Conservation (phyloP, 2,329 filamentous ascomycete genomes). For the Ascochyta pisi region DNA sequence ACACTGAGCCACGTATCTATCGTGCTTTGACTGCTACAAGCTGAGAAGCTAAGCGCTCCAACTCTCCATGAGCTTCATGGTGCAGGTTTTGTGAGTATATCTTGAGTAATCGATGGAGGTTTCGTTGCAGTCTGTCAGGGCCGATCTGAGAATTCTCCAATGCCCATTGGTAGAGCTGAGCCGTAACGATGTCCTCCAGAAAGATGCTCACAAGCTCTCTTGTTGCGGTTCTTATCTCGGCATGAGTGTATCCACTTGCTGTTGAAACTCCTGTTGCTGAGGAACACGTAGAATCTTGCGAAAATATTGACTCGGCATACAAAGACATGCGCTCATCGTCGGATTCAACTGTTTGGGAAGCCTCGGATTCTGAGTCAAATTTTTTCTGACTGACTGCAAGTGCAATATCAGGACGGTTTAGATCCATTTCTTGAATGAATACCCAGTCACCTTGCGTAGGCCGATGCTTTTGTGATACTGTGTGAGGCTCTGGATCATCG, state of each 20-base stretch:
- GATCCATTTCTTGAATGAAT: conserved; percentile 69
- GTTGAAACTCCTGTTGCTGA: background rate
- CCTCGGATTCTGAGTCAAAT: conserved; percentile 53
- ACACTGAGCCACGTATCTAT: background rate
- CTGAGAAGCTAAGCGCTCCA: background rate
- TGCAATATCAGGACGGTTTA: conserved; percentile 71
- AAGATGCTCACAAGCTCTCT: background rate
- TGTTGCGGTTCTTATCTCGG: background rate
- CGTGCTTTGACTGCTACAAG: background rate
- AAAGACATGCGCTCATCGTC: conserved; percentile 43
- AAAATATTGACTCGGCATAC: no score
- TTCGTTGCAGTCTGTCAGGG: background rate
- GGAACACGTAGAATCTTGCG: background rate
- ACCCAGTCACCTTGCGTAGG: conserved; percentile 70
- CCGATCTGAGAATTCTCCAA: background rate
- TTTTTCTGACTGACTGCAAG: conserved; percentile 61
- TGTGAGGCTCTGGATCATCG: no score
- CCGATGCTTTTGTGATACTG: conserved; percentile 57
- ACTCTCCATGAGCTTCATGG: background rate
- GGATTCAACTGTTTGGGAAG: conserved; percentile 49
- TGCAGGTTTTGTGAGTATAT: background rate
- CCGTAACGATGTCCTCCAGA: background rate
- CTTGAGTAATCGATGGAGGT: background rate
- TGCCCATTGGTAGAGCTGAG: background rate
- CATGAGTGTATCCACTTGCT: background rate